Evolutionary conservation across 169 alveolate species (phyloP).

Genomic region (Theileria luwenshuni): DNA sequence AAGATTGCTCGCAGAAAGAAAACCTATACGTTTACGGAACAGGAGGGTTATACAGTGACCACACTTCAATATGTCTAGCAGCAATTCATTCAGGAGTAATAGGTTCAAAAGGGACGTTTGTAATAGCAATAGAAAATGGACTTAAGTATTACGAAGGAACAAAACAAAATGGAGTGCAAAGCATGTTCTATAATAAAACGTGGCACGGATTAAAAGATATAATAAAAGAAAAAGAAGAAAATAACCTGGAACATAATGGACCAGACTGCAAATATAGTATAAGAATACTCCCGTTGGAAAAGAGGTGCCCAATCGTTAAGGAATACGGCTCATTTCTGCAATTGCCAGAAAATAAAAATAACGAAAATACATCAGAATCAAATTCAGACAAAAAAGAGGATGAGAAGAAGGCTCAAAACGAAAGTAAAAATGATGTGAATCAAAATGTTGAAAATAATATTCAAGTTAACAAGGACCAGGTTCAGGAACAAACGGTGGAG

Average conservation of each 20-base stretch:
- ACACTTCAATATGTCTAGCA: slow-evolving; percentile 87
- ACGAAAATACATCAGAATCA: no score
- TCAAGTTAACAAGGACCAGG: no score
- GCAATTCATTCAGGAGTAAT: slow-evolving; percentile 88
- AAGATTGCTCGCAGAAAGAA: slow-evolving; percentile 33
- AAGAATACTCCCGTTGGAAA: slow-evolving; percentile 47
- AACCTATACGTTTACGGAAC: slow-evolving; percentile 80
- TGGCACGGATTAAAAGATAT: slow-evolving; percentile 74
- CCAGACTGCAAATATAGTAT: slow-evolving; percentile 59
- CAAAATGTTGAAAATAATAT: background rate
- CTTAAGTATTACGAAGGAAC: slow-evolving; percentile 82
- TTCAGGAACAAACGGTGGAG: slow-evolving; percentile 39
- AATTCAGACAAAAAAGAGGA: no score
- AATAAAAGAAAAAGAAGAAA: slow-evolving; percentile 54
- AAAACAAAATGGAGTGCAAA: slow-evolving; percentile 80
- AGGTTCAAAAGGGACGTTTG: slow-evolving; percentile 79
- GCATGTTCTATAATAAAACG: slow-evolving; percentile 75
- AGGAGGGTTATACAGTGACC: slow-evolving; percentile 82
- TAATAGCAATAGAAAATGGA: slow-evolving; percentile 85
- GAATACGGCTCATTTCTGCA: slow-evolving; percentile 64
- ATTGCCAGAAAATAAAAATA: slow-evolving; percentile 12
- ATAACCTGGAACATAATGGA: slow-evolving; percentile 65
- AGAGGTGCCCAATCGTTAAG: slow-evolving; percentile 60
- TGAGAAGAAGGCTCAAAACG: no score
- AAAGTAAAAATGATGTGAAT: background rate